Conservation (phyloP, 805 yeast genomes). For the Starmerella davenportii region DNA sequence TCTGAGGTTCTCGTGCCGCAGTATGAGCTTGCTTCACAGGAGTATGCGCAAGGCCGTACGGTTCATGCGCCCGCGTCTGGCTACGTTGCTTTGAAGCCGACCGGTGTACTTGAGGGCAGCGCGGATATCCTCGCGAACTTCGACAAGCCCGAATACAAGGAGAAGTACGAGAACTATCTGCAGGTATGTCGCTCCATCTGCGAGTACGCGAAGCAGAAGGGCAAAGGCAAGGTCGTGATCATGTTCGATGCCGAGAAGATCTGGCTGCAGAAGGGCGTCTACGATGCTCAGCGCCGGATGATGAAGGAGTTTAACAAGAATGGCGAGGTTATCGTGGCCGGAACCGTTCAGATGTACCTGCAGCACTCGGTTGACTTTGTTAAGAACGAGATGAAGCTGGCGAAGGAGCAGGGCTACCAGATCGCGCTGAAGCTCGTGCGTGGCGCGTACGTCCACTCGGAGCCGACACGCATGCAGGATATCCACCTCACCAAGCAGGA, state of each 20-base stretch:
- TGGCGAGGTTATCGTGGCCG: constrained; percentile 49
- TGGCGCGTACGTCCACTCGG: constrained; percentile 90
- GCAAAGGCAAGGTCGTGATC: constrained; percentile 40
- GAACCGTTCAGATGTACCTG: constrained; percentile 86
- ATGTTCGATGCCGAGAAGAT: constrained; percentile 75
- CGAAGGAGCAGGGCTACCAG: constrained; percentile 41
- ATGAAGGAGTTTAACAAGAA: constrained; percentile 53
- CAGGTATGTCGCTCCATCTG: constrained; percentile 49
- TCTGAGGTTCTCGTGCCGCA: constrained; percentile 45
- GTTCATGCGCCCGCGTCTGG: constrained; percentile 71
- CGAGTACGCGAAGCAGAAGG: constrained; percentile 29
- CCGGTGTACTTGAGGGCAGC: constrained; percentile 69
- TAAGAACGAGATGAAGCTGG: constrained; percentile 44
- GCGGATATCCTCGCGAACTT: constrained; percentile 51
- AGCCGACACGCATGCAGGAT: constrained; percentile 45
- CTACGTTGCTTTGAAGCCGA: constrained; percentile 82
- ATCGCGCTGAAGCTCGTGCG: constrained; percentile 80
- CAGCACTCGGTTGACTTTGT: constrained; percentile 50
- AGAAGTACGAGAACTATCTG: constrained; percentile 40
- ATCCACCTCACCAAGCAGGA: constrained; percentile 61
- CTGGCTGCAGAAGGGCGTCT: constrained; percentile 79
- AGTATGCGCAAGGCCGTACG: constrained; percentile 20
- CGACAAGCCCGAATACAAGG: constrained; percentile 33
- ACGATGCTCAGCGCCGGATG: constrained; percentile 68
- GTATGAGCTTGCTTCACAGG: constrained; percentile 26